A percentile compares a stretch with the other conserved stretches of the same genome.
Evolutionary conservation across 169 alveolate species (phyloP).

Genomic region (Plasmodium malariae): DNA sequence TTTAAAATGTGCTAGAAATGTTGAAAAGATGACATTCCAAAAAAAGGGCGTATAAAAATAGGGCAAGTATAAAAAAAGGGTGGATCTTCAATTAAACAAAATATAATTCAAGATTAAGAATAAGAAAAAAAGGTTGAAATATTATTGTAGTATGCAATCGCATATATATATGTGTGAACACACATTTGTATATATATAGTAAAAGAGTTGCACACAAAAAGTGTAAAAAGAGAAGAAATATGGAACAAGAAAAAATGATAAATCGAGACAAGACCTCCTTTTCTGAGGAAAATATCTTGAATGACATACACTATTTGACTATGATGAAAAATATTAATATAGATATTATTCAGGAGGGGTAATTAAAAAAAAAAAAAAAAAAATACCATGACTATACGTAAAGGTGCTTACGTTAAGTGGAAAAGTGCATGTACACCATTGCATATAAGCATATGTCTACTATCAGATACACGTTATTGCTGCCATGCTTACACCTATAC

Average conservation of each 20-base stretch:
- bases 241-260: conserved; percentile 12
- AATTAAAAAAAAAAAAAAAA: background rate
- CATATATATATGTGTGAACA: background rate
- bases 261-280: conserved; percentile 22
- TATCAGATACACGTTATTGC: background rate
- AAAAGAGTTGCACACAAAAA: conserved; percentile 9
- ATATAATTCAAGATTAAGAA: conserved; percentile 4
- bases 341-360: conserved; percentile 73
- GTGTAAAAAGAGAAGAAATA: background rate
- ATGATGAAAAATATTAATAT: conserved; percentile 46
- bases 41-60: background rate
- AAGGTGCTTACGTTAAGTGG: too few species aligned
- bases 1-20: background rate
- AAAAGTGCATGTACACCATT: background rate
- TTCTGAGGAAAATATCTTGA: conserved; percentile 40
- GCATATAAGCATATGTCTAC: background rate
- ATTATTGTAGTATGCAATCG: background rate
- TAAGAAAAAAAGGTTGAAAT: background rate
- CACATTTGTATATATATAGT: background rate
- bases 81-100: background rate
- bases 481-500: background rate
- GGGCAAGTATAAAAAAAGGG: background rate
- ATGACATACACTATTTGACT: conserved; percentile 32
- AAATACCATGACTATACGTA: too few species aligned
- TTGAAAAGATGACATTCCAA: conserved; percentile 2